phyloP scores from a whole-genome alignment of 1,284 basidiomycete species.

The Chiua sp. region DNA sequence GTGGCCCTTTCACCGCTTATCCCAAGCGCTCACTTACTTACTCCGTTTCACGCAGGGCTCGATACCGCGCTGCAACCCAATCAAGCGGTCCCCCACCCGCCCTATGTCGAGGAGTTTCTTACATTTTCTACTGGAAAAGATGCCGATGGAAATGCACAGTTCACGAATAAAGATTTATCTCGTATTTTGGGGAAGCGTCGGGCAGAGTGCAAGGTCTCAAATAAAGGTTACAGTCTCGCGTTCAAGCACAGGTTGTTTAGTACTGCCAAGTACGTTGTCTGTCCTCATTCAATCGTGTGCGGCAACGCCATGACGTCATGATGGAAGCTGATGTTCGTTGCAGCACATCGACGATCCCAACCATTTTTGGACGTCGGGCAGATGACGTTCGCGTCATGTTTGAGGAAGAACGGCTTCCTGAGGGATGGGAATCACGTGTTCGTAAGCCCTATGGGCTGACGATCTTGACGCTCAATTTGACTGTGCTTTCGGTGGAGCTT shows the following conservation, averaged over 20 bases:
- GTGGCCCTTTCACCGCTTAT: neutral
- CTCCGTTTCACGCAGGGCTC: constrained; percentile 48
- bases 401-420: constrained; percentile 67
- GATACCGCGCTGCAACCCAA: constrained; percentile 55
- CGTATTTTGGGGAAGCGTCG: constrained; percentile 61
- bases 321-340: neutral
- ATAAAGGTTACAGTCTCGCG: constrained; percentile 57
- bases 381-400: constrained; percentile 61
- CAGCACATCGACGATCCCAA: constrained; percentile 34
- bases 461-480: constrained; percentile 58
- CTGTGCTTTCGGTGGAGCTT: constrained; percentile 59
- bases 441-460: constrained; percentile 63
- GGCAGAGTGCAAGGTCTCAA: constrained; percentile 52
- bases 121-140: constrained; percentile 61
- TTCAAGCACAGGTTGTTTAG: constrained; percentile 64
- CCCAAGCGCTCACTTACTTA: neutral
- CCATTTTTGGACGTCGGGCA: constrained; percentile 67
- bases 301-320: neutral
- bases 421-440: constrained; percentile 71
- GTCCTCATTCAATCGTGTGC: neutral
- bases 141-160: constrained; percentile 46
- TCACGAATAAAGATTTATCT: constrained; percentile 63
- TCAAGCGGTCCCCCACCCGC: constrained; percentile 55
- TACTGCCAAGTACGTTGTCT: constrained; percentile 62
- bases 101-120: constrained; percentile 61